These are phyloP conservation scores for Multifurca ochricompacta DNA, from an alignment of 768 basidiomycete genomes.

Conservation along the genomic window DNA sequence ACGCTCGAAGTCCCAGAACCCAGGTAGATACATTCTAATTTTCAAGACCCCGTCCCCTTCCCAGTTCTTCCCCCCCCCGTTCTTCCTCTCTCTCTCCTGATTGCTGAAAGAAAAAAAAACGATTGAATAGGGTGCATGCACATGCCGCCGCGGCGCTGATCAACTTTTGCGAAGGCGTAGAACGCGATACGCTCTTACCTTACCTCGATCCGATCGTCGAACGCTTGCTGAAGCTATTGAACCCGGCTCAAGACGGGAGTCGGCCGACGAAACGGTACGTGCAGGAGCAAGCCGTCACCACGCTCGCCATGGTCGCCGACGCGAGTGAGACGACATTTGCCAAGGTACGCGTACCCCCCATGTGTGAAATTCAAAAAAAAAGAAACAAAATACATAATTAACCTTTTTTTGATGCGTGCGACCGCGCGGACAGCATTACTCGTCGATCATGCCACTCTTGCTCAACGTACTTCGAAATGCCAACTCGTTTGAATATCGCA, in stretches of 20 bases:
- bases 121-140: conserved; percentile 57
- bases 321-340: conserved; percentile 73
- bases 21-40: conserved; percentile 44
- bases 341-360: conserved; percentile 50
- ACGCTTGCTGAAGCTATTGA: conserved; percentile 57
- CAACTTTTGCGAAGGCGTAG: conserved; percentile 87
- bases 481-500: conserved; percentile 55
- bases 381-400: too few species aligned
- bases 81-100: background rate
- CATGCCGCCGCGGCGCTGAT: conserved; percentile 85
- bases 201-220: conserved; percentile 78
- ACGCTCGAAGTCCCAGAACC: conserved; percentile 70
- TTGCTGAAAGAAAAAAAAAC: too few species aligned
- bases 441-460: conserved; percentile 72
- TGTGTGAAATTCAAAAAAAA: too few species aligned
- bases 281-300: conserved; percentile 84
- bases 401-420: too few species aligned
- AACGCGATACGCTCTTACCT: conserved; percentile 59
- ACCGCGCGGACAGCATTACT: conserved; percentile 72
- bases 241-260: conserved; percentile 36
- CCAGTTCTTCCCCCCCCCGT: conserved; percentile 1
- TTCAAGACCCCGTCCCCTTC: background rate
- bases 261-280: conserved; percentile 54
- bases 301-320: conserved; percentile 84
- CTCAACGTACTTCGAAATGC: conserved; percentile 69